A percentile compares a stretch with the other conserved stretches of the same genome.
Conservation (phyloP, 495 filamentous ascomycete species). For the Aspergillus nanangensis region DNA sequence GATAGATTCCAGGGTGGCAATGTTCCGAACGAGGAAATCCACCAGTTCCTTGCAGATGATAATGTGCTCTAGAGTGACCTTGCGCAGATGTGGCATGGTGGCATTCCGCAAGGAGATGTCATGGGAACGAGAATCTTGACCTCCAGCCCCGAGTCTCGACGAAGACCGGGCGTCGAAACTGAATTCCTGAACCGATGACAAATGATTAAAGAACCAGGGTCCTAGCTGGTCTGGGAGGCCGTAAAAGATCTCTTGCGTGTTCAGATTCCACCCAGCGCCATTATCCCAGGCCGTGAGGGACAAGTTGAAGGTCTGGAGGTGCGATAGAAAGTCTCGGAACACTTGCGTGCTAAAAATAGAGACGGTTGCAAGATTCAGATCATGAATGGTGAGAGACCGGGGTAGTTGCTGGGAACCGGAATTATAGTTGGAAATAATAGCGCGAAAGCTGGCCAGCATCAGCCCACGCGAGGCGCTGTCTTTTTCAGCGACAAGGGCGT, state of each 20-base stretch:
- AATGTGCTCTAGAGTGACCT: background rate
- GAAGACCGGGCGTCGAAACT: background rate
- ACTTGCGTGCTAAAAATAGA: background rate
- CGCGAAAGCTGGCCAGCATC: slow-evolving; percentile 1
- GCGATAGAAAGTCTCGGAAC: background rate
- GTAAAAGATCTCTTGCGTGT: background rate
- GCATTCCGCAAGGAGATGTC: background rate
- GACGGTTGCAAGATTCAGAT: background rate
- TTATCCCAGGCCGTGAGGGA: background rate
- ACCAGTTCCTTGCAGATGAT: background rate
- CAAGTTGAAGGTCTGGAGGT: background rate
- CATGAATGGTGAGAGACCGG: background rate
- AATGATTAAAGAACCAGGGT: slow-evolving; percentile 1
- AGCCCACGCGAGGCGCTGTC: slow-evolving; percentile 1
- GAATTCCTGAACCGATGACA: slow-evolving; percentile 1
- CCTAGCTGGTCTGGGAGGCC: background rate
- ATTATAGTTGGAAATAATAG: slow-evolving; percentile 1
- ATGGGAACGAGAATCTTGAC: background rate
- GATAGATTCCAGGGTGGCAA: background rate
- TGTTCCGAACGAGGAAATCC: background rate
- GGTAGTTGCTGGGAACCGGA: background rate
- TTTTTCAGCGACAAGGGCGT: background rate
- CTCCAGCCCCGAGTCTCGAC: background rate
- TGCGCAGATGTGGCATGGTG: background rate
- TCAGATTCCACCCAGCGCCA: background rate